phyloP scores from a whole-genome alignment of 1,284 basidiomycete genomes.

The Sanguinoderma infundibulare region DNA sequence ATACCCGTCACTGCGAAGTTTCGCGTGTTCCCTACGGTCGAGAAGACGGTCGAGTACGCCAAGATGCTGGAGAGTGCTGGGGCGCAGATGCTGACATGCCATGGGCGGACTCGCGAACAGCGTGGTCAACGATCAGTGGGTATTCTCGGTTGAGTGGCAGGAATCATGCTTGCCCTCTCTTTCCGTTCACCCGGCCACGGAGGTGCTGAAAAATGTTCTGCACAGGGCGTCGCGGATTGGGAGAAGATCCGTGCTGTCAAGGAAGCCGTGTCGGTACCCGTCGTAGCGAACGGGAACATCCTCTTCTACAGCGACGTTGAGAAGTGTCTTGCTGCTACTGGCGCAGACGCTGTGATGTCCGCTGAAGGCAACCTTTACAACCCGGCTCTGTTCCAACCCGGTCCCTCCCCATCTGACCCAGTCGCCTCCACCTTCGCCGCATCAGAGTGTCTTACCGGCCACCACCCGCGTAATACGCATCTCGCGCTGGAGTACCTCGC shows the following conservation, averaged over 20 bases:
- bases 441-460: conserved; percentile 40
- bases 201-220: background rate
- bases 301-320: conserved; percentile 84
- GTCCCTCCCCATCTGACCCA: conserved; percentile 9
- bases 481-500: conserved; percentile 89
- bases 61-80: conserved; percentile 94
- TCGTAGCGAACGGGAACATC: conserved; percentile 98
- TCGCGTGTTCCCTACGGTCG: conserved; percentile 85
- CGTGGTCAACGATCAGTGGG: conserved; percentile 79
- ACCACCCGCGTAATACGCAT: conserved; percentile 64
- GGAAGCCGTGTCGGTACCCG: conserved; percentile 86
- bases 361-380: conserved; percentile 97
- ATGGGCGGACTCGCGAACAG: conserved; percentile 91
- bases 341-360: conserved; percentile 92
- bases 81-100: conserved; percentile 94
- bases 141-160: background rate
- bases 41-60: conserved; percentile 92
- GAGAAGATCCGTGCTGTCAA: conserved; percentile 42
- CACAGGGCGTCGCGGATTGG: conserved; percentile 52
- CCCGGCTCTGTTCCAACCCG: conserved; percentile 73
- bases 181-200: no score
- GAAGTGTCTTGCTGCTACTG: conserved; percentile 79
- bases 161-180: no score
- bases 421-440: conserved; percentile 33
- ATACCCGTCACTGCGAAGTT: conserved; percentile 97